phyloP scores from a whole-genome alignment of 306 rosid species.

The Pterocarpus santalinus region DNA sequence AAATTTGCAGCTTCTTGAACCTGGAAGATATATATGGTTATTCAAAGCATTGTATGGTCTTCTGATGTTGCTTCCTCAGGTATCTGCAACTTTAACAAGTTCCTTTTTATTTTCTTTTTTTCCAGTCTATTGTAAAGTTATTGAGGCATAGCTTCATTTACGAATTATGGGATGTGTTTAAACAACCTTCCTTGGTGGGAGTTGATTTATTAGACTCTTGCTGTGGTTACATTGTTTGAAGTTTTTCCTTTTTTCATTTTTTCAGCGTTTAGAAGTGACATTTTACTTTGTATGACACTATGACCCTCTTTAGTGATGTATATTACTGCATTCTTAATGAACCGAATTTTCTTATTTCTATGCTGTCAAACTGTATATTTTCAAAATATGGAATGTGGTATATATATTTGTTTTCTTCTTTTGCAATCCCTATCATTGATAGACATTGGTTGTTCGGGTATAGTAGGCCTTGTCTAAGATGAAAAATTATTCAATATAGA shows the following conservation, averaged over 20 bases:
- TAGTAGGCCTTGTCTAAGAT: not conserved
- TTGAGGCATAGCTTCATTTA: not conserved
- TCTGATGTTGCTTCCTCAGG: constrained; percentile 99
- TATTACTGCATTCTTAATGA: too few species aligned
- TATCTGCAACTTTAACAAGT: constrained; percentile 38
- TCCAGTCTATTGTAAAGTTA: not conserved
- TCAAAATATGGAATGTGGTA: constrained; percentile 2
- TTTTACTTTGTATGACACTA: not conserved
- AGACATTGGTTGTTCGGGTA: not conserved
- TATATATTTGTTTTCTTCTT: not conserved
- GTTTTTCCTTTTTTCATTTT: not conserved
- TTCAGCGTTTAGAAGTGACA: not conserved
- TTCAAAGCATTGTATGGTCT: constrained; percentile 93
- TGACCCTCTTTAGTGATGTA: too few species aligned
- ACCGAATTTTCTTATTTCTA: constrained; percentile 14
- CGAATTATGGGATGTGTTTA: not conserved
- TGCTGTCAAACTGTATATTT: not conserved
- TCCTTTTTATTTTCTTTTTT: not conserved
- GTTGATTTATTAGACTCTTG: not conserved
- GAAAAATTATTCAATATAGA: not conserved
- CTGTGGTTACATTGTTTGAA: not conserved
- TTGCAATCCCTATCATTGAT: not conserved
- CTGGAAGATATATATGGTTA: constrained; percentile 86
- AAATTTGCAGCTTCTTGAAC: constrained; percentile 94
- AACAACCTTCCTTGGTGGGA: not conserved